A percentile compares a stretch with the other conserved stretches of the same genome.
These are phyloP conservation scores for Phaeosphaeriaceae sp. DNA, from an alignment of 2,329 filamentous ascomycete species.

Conservation along the genomic window DNA sequence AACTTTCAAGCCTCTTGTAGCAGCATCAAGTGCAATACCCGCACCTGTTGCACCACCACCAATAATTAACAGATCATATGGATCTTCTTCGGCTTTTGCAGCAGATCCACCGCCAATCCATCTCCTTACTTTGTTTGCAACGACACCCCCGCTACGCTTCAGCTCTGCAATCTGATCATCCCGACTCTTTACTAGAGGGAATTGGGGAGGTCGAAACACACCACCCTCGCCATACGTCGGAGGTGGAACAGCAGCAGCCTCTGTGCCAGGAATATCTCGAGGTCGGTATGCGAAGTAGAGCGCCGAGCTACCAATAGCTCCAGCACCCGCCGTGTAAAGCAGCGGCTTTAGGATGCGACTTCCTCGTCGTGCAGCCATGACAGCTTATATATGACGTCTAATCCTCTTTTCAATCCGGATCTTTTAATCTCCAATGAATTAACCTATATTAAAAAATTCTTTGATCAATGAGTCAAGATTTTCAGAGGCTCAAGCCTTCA, in stretches of 20 bases:
- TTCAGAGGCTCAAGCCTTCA: constrained; percentile 26
- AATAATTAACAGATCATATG: constrained; percentile 80
- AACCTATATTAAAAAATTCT: no score
- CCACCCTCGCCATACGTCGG: constrained; percentile 73
- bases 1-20: constrained; percentile 78
- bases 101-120: constrained; percentile 45
- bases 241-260: constrained; percentile 71
- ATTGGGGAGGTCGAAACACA: constrained; percentile 69
- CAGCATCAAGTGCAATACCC: constrained; percentile 81
- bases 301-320: constrained; percentile 60
- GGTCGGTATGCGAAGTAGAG: constrained; percentile 72
- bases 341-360: constrained; percentile 62
- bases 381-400: constrained; percentile 9
- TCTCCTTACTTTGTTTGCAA: constrained; percentile 50
- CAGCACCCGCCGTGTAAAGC: constrained; percentile 64
- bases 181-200: constrained; percentile 67
- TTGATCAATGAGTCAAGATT: constrained; percentile 3
- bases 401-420: background rate
- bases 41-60: constrained; percentile 80
- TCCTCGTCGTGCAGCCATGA: constrained; percentile 45
- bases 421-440: background rate
- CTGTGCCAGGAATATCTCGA: constrained; percentile 73
- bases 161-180: constrained; percentile 69
- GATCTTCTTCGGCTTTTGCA: constrained; percentile 52
- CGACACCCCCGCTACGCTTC: constrained; percentile 57